Percentiles rank a stretch among this genome's conserved stretches.
Evolutionary conservation across 495 filamentous ascomycete species (phyloP).

Genomic region (Tuber microsphaerosporum): DNA sequence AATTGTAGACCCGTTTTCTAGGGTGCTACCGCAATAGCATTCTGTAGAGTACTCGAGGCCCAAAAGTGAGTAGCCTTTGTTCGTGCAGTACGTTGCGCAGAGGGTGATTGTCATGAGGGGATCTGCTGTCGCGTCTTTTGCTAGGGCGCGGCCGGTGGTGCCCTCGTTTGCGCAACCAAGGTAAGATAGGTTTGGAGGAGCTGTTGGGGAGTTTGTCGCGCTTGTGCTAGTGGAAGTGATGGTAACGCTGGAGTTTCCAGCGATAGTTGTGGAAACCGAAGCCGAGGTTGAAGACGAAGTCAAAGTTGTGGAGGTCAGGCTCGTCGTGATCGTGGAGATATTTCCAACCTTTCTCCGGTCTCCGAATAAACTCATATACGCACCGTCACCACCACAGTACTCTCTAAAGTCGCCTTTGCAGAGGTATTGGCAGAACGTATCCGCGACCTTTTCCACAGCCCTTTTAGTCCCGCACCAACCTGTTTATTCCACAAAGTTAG

Average conservation of each 20-base stretch:
- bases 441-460: conserved; percentile 36
- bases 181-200: conserved; percentile 48
- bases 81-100: conserved; percentile 49
- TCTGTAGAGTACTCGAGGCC: conserved; percentile 66
- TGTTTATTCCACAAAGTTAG: neutral
- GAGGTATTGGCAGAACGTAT: conserved; percentile 42
- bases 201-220: conserved; percentile 6
- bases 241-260: neutral
- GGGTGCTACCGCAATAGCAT: conserved; percentile 59
- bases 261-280: neutral
- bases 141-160: conserved; percentile 54
- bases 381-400: conserved; percentile 46
- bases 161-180: conserved; percentile 58
- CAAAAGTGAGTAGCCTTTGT: conserved; percentile 49
- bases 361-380: conserved; percentile 45
- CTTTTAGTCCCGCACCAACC: conserved; percentile 44
- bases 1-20: conserved; percentile 26
- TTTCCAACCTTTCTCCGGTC: conserved; percentile 39
- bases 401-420: conserved; percentile 43
- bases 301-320: conserved; percentile 3
- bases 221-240: neutral
- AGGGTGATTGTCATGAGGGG: conserved; percentile 52
- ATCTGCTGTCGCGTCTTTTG: conserved; percentile 51
- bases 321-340: neutral
- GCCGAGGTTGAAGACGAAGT: conserved; percentile 4